These are phyloP conservation scores for Citrus trifoliata DNA, from an alignment of 345 rosid genomes.

Conservation along the genomic window DNA sequence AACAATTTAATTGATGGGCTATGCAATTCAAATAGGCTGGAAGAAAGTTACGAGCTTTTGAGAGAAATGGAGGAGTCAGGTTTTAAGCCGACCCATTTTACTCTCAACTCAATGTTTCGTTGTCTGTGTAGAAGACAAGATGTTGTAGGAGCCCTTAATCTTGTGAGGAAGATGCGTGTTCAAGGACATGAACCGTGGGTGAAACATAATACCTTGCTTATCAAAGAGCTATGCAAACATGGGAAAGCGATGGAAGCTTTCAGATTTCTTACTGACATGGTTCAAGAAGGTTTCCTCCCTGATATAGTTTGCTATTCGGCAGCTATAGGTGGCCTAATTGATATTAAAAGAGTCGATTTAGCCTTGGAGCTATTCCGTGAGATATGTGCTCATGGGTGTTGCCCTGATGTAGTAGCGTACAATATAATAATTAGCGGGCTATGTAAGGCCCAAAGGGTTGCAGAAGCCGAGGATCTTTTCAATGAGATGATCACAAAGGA, in stretches of 20 bases:
- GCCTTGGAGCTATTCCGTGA: slow-evolving; percentile 63
- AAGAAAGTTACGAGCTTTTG: slow-evolving; percentile 56
- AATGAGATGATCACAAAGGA: slow-evolving; percentile 65
- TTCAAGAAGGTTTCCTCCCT: slow-evolving; percentile 70
- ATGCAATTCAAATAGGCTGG: slow-evolving; percentile 63
- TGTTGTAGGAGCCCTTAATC: slow-evolving; percentile 51
- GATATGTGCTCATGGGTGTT: slow-evolving; percentile 51
- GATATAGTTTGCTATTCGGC: slow-evolving; percentile 80
- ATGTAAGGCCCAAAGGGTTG: slow-evolving; percentile 54
- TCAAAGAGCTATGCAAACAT: slow-evolving; percentile 50
- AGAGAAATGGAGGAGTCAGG: slow-evolving; percentile 57
- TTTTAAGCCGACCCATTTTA: slow-evolving; percentile 62
- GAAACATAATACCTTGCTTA: slow-evolving; percentile 67
- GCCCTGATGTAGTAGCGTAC: slow-evolving; percentile 81
- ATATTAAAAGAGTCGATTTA: slow-evolving; percentile 49
- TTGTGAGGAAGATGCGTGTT: slow-evolving; percentile 64
- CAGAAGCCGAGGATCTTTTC: slow-evolving; percentile 55
- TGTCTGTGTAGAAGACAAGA: slow-evolving; percentile 65
- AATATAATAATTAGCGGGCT: slow-evolving; percentile 73
- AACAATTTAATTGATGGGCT: slow-evolving; percentile 58
- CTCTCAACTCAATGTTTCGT: slow-evolving; percentile 63
- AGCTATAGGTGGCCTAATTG: slow-evolving; percentile 58
- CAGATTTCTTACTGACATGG: slow-evolving; percentile 56
- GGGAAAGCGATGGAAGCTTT: slow-evolving; percentile 61
- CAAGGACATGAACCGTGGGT: slow-evolving; percentile 81